Evolutionary conservation across 768 basidiomycete genomes (phyloP), one percentile per base, ranked within the genome.

Genomic region (Kwoniella newhampshirensis): DNA sequence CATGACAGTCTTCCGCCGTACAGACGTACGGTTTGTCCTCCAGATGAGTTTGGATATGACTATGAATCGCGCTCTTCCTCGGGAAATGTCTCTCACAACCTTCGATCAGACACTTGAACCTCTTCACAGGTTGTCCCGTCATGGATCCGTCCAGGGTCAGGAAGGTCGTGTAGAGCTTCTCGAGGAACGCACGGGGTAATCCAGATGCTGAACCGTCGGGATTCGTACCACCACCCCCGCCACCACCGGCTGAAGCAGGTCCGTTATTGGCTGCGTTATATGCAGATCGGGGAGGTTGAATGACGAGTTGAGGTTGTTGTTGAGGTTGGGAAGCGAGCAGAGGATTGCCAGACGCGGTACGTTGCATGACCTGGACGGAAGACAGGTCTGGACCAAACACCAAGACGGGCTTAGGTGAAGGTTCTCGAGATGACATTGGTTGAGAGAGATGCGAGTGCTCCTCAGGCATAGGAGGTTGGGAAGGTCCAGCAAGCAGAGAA

Each of bases 1-100:
- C 75, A 36, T 71, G 61, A 64, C 78, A 77, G 41, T 75, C 75
- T n/a, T 63, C 59, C 27, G 70, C 71, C 0, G 67, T 60, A 55
- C 79, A 80, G 1, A 74, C 63, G 59, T 71, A 79, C 12, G 78
- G 79, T 70, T 79, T 79, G 70, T 79, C 77, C 57, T 78, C 77
- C 15, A 80, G 64, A 59, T 80, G 79, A 32, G 78, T 79, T 59
- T 80, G 78, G 49, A 79, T 77, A 63, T 80, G 79, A 36, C 67
- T 71, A 54, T 77, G 71, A 40, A 79, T 78, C 13, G 79, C 79
- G 46, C 73, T 75, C 67, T 68, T 76, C 18, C 75, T 48, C 1
- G 73, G 73, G 56, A 73, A 74, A 50, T 57, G 53, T 40, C 71
- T 57, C 27, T 66, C 69, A 39, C 75, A 76, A n/a, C 67, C 69